Evolutionary conservation across 768 basidiomycete genomes (phyloP).

Genomic region (Tephrocybe sp.): DNA sequence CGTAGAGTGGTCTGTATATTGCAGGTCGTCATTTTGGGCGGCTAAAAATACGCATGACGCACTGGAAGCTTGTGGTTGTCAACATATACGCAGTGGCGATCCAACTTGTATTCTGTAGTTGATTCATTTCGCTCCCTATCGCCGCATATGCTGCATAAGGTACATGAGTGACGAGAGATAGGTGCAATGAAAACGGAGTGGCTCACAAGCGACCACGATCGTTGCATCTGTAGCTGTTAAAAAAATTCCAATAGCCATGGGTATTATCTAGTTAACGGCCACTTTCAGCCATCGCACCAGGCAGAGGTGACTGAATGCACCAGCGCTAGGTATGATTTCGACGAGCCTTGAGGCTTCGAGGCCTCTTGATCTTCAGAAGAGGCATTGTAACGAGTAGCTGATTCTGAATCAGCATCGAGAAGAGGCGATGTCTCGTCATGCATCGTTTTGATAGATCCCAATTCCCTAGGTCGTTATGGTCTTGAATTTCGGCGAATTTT

Average conservation of each 20-base stretch:
- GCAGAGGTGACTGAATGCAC: conserved; percentile 10
- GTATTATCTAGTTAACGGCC: conserved; percentile 33
- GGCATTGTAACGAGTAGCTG: conserved; percentile 11
- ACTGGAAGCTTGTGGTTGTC: conserved; percentile 64
- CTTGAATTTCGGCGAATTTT: no score
- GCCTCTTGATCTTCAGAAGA: conserved; percentile 11
- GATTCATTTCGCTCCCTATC: conserved; percentile 58
- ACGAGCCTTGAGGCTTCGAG: conserved; percentile 3
- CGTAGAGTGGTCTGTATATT: conserved; percentile 52
- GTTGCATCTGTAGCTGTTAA: conserved; percentile 50
- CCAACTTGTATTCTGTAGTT: conserved; percentile 67
- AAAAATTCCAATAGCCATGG: conserved; percentile 49
- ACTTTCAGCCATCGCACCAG: not conserved
- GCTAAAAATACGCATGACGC: conserved; percentile 13
- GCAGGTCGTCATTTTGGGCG: not conserved
- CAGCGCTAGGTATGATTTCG: conserved; percentile 23
- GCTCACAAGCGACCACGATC: conserved; percentile 46
- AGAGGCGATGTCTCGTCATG: conserved; percentile 36
- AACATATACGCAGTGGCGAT: conserved; percentile 65
- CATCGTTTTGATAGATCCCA: conserved; percentile 27
- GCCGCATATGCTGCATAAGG: conserved; percentile 43
- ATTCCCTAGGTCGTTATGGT: no score
- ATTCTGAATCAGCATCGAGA: conserved; percentile 14
- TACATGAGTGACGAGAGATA: not conserved
- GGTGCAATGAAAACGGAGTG: not conserved